These are phyloP conservation scores for Vigna reflexopilosa DNA, from an alignment of 306 rosid species.

Conservation along the genomic window DNA sequence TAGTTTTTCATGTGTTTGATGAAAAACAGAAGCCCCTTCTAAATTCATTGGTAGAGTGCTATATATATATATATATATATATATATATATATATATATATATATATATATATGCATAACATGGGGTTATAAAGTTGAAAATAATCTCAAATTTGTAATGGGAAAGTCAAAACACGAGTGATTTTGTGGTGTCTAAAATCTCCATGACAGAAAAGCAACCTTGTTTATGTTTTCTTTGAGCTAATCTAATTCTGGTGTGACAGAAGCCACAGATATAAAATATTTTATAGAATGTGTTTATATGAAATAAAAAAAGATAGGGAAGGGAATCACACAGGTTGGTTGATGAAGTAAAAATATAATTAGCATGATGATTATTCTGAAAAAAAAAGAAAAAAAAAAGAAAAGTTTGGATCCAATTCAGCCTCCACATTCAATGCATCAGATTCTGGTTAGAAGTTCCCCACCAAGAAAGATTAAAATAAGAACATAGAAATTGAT, in stretches of 20 bases:
- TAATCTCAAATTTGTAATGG: not conserved
- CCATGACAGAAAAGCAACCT: not conserved
- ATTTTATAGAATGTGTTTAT: not conserved
- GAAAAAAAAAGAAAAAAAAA: not conserved
- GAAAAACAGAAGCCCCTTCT: not conserved
- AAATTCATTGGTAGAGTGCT: not conserved
- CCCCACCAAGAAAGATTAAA: slow-evolving; percentile 51
- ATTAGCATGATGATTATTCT: slow-evolving; percentile 29
- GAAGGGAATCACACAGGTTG: slow-evolving; percentile 48
- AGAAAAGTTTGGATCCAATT: slow-evolving; percentile 48
- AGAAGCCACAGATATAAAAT: slow-evolving; percentile 18
- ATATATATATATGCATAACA: not conserved
- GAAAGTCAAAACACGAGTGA: slow-evolving; percentile 15
- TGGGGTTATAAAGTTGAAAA: not conserved
- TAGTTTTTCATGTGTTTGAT: not conserved
- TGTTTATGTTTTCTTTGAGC: not conserved
- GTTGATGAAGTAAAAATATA: slow-evolving; percentile 36
- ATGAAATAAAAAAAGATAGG: not conserved
- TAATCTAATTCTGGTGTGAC: slow-evolving; percentile 15
- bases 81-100: too few relatives aligned
- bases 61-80: too few relatives aligned
- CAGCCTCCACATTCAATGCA: slow-evolving; percentile 69
- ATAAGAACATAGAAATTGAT: slow-evolving; percentile 32
- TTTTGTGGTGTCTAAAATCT: slow-evolving; percentile 22
- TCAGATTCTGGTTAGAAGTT: slow-evolving; percentile 68